Evolutionary conservation across 2,329 filamentous ascomycete genomes (phyloP).

Genomic region (Biscogniauxia sp.): DNA sequence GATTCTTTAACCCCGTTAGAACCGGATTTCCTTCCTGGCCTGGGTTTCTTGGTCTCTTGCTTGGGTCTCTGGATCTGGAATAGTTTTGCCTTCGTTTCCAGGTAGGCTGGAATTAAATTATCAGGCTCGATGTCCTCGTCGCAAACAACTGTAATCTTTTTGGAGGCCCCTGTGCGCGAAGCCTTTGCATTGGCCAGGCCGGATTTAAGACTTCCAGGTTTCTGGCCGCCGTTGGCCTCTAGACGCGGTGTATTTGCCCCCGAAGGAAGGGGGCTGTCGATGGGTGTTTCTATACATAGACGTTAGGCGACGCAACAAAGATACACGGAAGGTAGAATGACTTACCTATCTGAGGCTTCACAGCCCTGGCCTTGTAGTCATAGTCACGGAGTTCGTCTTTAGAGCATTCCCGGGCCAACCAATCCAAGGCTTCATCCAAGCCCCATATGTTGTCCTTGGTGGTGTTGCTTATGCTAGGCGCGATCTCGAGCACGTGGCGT

Average conservation of each 20-base stretch:
- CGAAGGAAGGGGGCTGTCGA: slow-evolving; percentile 49
- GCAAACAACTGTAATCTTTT: slow-evolving; percentile 48
- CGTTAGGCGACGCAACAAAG: slow-evolving; percentile 2
- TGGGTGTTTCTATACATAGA: slow-evolving; percentile 41
- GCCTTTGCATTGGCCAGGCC: slow-evolving; percentile 28
- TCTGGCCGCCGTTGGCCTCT: slow-evolving; percentile 33
- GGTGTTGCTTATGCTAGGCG: slow-evolving; percentile 55
- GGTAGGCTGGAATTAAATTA: slow-evolving; percentile 70
- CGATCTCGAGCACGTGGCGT: slow-evolving; percentile 64
- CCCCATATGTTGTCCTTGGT: slow-evolving; percentile 75
- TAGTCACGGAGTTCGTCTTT: slow-evolving; percentile 71
- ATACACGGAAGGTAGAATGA: neutral
- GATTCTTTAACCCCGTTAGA: slow-evolving; percentile 1
- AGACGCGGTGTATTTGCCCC: slow-evolving; percentile 49
- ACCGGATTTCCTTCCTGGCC: slow-evolving; percentile 22
- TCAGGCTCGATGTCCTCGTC: slow-evolving; percentile 74
- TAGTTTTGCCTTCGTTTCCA: slow-evolving; percentile 70
- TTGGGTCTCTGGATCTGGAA: slow-evolving; percentile 58
- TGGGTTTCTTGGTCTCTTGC: slow-evolving; percentile 43
- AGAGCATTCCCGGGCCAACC: slow-evolving; percentile 77
- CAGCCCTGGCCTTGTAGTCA: slow-evolving; percentile 46
- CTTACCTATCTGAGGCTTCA: slow-evolving; percentile 37
- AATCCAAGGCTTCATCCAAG: slow-evolving; percentile 82
- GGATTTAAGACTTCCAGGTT: slow-evolving; percentile 35
- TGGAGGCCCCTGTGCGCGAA: slow-evolving; percentile 33